A percentile compares a stretch with the other conserved stretches of the same genome.
phyloP scores from a whole-genome alignment of 2,329 filamentous ascomycete genomes.

The Neodidymelliopsis sp. region DNA sequence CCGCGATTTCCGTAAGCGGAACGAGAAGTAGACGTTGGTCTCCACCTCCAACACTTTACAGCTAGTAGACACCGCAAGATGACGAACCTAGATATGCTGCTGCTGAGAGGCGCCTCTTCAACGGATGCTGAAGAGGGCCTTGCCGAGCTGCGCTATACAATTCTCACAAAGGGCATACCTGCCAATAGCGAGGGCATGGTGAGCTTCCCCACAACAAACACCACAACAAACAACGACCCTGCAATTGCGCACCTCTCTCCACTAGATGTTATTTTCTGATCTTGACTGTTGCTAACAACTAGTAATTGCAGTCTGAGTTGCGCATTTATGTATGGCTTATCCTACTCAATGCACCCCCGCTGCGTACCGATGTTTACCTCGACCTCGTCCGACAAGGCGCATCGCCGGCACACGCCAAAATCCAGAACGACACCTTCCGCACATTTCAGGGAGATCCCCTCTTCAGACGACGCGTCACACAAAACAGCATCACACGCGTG shows the following conservation, averaged over 20 bases:
- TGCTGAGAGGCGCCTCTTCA: slow-evolving; percentile 80
- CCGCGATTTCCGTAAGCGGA: slow-evolving; percentile 7
- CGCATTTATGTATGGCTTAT: slow-evolving; percentile 97
- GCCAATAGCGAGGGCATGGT: slow-evolving; percentile 85
- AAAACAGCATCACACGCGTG: slow-evolving; percentile 91
- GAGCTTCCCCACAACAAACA: slow-evolving; percentile 24
- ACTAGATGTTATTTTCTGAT: too few relatives aligned
- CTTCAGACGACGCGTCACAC: slow-evolving; percentile 92
- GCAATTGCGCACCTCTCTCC: too few relatives aligned
- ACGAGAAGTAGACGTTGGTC: not conserved
- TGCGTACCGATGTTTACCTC: slow-evolving; percentile 88
- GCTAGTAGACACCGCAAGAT: slow-evolving; percentile 31
- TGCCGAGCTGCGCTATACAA: slow-evolving; percentile 74
- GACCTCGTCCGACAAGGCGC: slow-evolving; percentile 89
- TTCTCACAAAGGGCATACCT: slow-evolving; percentile 78
- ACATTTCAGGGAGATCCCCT: slow-evolving; percentile 97
- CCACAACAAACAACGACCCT: not conserved
- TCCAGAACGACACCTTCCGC: slow-evolving; percentile 97
- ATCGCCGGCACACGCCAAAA: slow-evolving; percentile 95
- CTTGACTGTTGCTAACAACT: slow-evolving; percentile 15
- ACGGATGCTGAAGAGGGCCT: slow-evolving; percentile 72
- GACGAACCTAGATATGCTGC: slow-evolving; percentile 71
- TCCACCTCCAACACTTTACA: slow-evolving; percentile 6
- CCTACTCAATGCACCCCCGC: slow-evolving; percentile 83
- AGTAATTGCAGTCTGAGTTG: slow-evolving; percentile 73